A percentile compares a stretch with the other conserved stretches of the same genome.
Conservation (phyloP, 1,284 basidiomycete genomes). For the Marasmius sp. region DNA sequence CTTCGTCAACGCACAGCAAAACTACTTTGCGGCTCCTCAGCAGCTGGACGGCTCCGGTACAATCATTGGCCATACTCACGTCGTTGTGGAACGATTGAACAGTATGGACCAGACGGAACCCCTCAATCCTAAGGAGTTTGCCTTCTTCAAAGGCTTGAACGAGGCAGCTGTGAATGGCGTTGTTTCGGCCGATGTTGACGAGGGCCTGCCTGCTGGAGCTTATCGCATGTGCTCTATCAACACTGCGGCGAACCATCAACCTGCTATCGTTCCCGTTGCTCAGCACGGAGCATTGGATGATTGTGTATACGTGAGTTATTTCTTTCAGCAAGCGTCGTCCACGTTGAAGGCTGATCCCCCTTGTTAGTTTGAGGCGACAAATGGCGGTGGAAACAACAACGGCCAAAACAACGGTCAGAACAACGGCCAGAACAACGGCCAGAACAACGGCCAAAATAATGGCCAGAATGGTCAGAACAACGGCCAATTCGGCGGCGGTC, state of each 20-base stretch:
- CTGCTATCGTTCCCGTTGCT: slow-evolving; percentile 48
- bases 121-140: slow-evolving; percentile 48
- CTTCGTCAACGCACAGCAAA: slow-evolving; percentile 49
- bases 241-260: slow-evolving; percentile 57
- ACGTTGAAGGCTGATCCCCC: background rate
- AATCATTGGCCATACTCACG: slow-evolving; percentile 52
- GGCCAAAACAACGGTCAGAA: background rate
- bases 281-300: slow-evolving; percentile 55
- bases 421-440: no score
- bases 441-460: no score
- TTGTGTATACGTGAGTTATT: slow-evolving; percentile 43
- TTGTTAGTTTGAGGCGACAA: background rate
- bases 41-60: slow-evolving; percentile 44
- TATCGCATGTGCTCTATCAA: slow-evolving; percentile 53
- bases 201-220: slow-evolving; percentile 45
- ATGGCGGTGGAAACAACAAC: background rate
- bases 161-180: slow-evolving; percentile 37
- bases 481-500: no score
- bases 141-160: slow-evolving; percentile 57
- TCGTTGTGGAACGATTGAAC: slow-evolving; percentile 50
- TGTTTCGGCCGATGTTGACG: slow-evolving; percentile 42
- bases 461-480: no score
- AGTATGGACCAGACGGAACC: slow-evolving; percentile 45
- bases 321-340: background rate
- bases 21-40: slow-evolving; percentile 56